Evolutionary conservation across 2,329 filamentous ascomycete species (phyloP).

Genomic region (Calcarisporium arbuscula): DNA sequence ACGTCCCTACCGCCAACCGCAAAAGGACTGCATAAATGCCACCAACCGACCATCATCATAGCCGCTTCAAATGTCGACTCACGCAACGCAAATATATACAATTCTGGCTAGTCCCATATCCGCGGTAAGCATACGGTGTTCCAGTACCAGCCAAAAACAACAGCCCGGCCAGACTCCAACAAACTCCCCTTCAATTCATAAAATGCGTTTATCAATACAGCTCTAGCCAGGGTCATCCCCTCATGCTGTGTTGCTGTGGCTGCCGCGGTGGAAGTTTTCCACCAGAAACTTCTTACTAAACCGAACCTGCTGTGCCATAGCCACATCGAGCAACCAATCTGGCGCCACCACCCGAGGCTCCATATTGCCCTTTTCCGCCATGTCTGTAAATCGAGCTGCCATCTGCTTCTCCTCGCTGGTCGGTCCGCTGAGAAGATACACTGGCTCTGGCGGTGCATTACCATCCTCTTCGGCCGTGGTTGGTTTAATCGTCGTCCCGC

Average conservation of each 20-base stretch:
- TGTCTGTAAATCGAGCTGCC: constrained; percentile 73
- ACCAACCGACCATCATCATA: not conserved
- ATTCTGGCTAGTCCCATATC: not conserved
- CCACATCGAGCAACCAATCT: constrained; percentile 86
- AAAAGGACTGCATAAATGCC: too few species aligned
- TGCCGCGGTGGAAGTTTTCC: constrained; percentile 38
- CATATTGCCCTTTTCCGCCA: constrained; percentile 74
- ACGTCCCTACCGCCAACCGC: not conserved
- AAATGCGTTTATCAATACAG: too few species aligned
- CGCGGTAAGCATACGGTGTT: not conserved
- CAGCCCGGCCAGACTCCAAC: not conserved
- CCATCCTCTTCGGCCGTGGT: constrained; percentile 59
- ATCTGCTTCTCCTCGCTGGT: constrained; percentile 62
- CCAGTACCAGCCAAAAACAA: not conserved
- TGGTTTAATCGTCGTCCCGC: constrained; percentile 60
- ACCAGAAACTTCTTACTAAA: constrained; percentile 58
- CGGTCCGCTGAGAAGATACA: constrained; percentile 75
- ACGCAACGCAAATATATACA: too few species aligned
- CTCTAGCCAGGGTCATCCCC: too few species aligned
- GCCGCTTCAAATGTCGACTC: not conserved
- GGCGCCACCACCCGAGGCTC: constrained; percentile 72
- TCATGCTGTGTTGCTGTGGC: too few species aligned
- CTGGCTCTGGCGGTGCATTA: constrained; percentile 57
- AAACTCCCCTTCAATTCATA: too few species aligned
- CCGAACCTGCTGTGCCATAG: constrained; percentile 79